phyloP scores from a whole-genome alignment of 805 yeast genomes.

The Saturnispora besseyi region DNA sequence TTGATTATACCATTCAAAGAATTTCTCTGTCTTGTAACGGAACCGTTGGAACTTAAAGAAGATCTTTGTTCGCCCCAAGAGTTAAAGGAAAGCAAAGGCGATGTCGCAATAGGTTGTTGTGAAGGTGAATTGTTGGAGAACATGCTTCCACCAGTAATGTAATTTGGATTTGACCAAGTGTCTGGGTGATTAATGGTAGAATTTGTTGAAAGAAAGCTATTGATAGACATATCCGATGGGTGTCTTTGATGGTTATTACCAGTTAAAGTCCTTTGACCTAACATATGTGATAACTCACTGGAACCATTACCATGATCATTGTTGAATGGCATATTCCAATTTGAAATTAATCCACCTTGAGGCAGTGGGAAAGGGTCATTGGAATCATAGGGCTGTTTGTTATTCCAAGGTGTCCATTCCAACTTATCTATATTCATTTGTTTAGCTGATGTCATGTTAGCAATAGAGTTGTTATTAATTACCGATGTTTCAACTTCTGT shows the following conservation, averaged over 20 bases:
- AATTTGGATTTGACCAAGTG: not conserved
- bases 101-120: not conserved
- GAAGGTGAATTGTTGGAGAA: not conserved
- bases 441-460: not conserved
- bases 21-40: not conserved
- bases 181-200: not conserved
- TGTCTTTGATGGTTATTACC: conserved; percentile 3
- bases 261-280: conserved; percentile 3
- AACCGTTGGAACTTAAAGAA: not conserved
- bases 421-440: not conserved
- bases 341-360: not conserved
- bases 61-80: conserved; percentile 1
- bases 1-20: not conserved
- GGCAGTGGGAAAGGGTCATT: not conserved
- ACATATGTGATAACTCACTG: not conserved
- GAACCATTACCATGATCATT: not conserved
- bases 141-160: not conserved
- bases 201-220: not conserved
- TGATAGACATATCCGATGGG: conserved; percentile 3
- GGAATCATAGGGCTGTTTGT: not conserved
- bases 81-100: not conserved
- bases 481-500: not conserved
- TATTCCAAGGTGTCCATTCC: not conserved
- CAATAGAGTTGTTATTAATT: not conserved
- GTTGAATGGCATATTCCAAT: not conserved